A percentile compares a stretch with the other conserved stretches of the same genome.
Evolutionary conservation across 2,329 filamentous ascomycete genomes (phyloP).

Genomic region (Penicillium sp.): DNA sequence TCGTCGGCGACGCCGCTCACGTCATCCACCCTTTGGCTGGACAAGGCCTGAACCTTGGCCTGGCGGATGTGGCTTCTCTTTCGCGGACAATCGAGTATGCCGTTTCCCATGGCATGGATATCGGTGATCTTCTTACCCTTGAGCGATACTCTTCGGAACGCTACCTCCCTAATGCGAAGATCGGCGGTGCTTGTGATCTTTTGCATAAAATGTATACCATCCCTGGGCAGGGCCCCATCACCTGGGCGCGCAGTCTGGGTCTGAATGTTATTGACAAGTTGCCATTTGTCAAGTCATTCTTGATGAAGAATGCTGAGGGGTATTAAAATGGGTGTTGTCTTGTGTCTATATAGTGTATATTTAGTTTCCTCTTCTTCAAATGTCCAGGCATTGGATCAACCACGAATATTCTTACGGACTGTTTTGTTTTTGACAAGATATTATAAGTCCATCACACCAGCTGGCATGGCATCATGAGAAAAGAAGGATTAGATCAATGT

Average conservation of each 20-base stretch:
- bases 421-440: no score
- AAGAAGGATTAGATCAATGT: not conserved
- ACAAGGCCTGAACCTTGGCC: conserved; percentile 89
- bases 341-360: conserved; percentile 18
- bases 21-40: conserved; percentile 92
- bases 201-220: conserved; percentile 90
- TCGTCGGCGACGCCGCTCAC: conserved; percentile 93
- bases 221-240: conserved; percentile 68
- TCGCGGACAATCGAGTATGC: conserved; percentile 72
- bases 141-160: conserved; percentile 79
- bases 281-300: conserved; percentile 72
- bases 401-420: not conserved
- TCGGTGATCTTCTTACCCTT: conserved; percentile 73
- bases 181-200: conserved; percentile 78
- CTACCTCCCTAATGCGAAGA: conserved; percentile 77
- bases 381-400: not conserved
- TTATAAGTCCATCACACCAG: not conserved
- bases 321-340: conserved; percentile 15
- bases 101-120: conserved; percentile 79
- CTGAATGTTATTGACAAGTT: conserved; percentile 72
- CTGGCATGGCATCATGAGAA: not conserved
- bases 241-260: conserved; percentile 74
- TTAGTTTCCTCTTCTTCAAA: conserved; percentile 9
- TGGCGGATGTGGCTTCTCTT: conserved; percentile 81
- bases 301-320: conserved; percentile 68